Evolutionary conservation across 768 basidiomycete species (phyloP).

Genomic region (Boletus pseudo-olivaceus): DNA sequence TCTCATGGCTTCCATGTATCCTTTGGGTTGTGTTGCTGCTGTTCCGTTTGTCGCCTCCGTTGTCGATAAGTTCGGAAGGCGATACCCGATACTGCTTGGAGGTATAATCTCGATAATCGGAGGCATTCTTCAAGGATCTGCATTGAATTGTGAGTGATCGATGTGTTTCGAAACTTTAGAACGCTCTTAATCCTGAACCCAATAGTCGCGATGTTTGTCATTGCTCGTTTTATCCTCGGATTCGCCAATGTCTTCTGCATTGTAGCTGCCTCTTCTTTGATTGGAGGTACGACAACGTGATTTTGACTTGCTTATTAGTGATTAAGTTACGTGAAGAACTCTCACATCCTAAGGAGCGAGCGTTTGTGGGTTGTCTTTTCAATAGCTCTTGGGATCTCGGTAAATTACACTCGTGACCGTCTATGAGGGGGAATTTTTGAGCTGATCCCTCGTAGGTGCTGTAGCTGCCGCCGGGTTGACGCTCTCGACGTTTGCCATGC

Average conservation of each 20-base stretch:
- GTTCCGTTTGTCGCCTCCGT: constrained; percentile 37
- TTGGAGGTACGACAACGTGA: constrained; percentile 14
- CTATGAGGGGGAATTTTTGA: too few relatives aligned
- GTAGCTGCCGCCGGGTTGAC: constrained; percentile 47
- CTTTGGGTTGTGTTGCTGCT: constrained; percentile 54
- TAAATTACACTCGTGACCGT: neutral
- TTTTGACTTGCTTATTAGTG: too few relatives aligned
- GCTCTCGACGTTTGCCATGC: constrained; percentile 60
- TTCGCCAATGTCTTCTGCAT: constrained; percentile 10
- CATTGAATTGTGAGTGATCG: constrained; percentile 9
- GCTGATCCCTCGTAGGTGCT: constrained; percentile 10
- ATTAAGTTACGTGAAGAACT: constrained; percentile 9
- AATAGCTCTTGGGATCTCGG: constrained; percentile 8
- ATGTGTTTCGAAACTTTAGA: neutral
- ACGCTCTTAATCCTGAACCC: neutral
- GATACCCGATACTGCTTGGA: constrained; percentile 15
- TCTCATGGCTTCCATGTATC: constrained; percentile 47
- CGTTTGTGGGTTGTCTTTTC: constrained; percentile 12
- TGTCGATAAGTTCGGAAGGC: constrained; percentile 15
- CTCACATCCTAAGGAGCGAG: constrained; percentile 24
- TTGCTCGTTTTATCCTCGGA: constrained; percentile 19
- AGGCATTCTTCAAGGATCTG: constrained; percentile 16
- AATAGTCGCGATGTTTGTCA: constrained; percentile 13
- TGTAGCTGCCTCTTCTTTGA: constrained; percentile 20
- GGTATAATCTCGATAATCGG: constrained; percentile 5